phyloP scores from a whole-genome alignment of 139 green algal genomes.

The Chlorella sp. region DNA sequence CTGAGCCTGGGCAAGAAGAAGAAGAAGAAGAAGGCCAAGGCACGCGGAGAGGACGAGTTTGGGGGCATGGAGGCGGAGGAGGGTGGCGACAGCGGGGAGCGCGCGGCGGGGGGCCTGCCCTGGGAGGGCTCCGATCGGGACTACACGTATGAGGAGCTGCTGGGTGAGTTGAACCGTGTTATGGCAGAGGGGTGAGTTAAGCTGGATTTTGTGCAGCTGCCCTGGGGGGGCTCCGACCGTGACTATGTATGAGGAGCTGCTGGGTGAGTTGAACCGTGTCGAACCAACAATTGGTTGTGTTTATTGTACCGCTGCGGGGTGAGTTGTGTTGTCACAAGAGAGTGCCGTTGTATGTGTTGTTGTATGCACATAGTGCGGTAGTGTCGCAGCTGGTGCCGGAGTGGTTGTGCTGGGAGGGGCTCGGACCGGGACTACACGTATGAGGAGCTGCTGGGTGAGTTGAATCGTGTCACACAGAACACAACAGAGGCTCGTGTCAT shows the following conservation, averaged over 20 bases:
- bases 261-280: slow-evolving; percentile 55
- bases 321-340: too few relatives aligned
- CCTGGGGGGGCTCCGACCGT: slow-evolving; percentile 90
- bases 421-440: slow-evolving; percentile 98
- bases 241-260: slow-evolving; percentile 92
- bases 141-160: slow-evolving; percentile 98
- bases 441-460: slow-evolving; percentile 87
- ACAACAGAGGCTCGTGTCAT: too few relatives aligned
- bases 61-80: slow-evolving; percentile 44
- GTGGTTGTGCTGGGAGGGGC: too few relatives aligned
- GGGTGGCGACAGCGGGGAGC: slow-evolving; percentile 20
- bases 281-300: too few relatives aligned
- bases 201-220: slow-evolving; percentile 25
- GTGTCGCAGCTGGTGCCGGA: too few relatives aligned
- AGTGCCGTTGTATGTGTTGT: too few relatives aligned
- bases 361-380: too few relatives aligned
- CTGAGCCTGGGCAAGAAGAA: slow-evolving; percentile 48
- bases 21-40: slow-evolving; percentile 52
- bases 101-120: slow-evolving; percentile 57
- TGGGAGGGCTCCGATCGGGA: slow-evolving; percentile 96
- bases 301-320: background rate
- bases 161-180: slow-evolving; percentile 42
- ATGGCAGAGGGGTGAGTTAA: background rate
- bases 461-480: too few relatives aligned
- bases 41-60: slow-evolving; percentile 40